Conservation (phyloP, 192 early-diverging fungal genomes). For the Coemansia sp. region DNA sequence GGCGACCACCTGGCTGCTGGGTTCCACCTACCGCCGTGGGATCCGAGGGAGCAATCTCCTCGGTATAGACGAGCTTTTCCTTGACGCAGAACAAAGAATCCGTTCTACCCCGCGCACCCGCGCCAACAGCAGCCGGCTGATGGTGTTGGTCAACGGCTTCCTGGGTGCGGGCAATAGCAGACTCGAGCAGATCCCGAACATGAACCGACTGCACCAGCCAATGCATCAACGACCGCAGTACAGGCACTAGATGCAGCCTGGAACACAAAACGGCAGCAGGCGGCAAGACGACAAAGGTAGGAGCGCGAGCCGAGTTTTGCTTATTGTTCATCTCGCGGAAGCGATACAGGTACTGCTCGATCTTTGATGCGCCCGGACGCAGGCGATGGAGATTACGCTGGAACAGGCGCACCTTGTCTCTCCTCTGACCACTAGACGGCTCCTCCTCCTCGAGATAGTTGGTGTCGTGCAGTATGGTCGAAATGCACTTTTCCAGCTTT, state of each 20-base stretch:
- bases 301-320: slow-evolving; percentile 39
- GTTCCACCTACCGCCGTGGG: slow-evolving; percentile 5
- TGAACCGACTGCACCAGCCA: slow-evolving; percentile 52
- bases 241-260: slow-evolving; percentile 30
- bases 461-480: background rate
- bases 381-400: slow-evolving; percentile 43
- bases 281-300: slow-evolving; percentile 41
- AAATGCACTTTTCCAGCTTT: slow-evolving; percentile 28
- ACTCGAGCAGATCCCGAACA: slow-evolving; percentile 46
- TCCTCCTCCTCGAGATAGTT: slow-evolving; percentile 4
- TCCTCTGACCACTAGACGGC: background rate
- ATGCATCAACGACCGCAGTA: slow-evolving; percentile 52
- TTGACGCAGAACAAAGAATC: slow-evolving; percentile 39
- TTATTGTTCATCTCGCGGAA: slow-evolving; percentile 23
- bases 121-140: background rate
- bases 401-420: slow-evolving; percentile 25
- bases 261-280: slow-evolving; percentile 44
- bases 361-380: slow-evolving; percentile 35
- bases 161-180: slow-evolving; percentile 40
- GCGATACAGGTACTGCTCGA: slow-evolving; percentile 34
- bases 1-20: slow-evolving; percentile 2
- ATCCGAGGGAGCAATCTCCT: slow-evolving; percentile 7
- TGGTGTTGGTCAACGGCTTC: slow-evolving; percentile 19
- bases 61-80: slow-evolving; percentile 43
- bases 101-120: background rate